phyloP scores from a whole-genome alignment of 352 stramenopile species.

The Peronospora farinosa region DNA sequence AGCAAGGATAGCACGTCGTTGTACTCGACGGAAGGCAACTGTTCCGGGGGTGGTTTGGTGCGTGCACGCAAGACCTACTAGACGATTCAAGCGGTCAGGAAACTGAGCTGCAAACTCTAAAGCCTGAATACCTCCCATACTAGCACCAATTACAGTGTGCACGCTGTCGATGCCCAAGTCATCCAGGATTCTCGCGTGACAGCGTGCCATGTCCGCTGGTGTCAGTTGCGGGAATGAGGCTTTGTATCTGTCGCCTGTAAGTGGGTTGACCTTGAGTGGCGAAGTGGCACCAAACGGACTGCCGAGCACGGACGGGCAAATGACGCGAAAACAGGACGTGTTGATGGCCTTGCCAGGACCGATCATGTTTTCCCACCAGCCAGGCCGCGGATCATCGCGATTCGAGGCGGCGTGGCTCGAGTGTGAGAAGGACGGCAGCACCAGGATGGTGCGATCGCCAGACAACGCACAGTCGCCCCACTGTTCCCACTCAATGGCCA shows the following conservation, averaged over 20 bases:
- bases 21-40: constrained; percentile 76
- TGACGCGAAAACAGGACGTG: constrained; percentile 85
- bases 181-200: constrained; percentile 73
- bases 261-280: constrained; percentile 49
- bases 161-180: constrained; percentile 67
- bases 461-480: constrained; percentile 71
- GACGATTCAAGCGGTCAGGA: constrained; percentile 56
- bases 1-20: constrained; percentile 74
- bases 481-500: constrained; percentile 72
- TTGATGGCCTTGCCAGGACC: constrained; percentile 82
- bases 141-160: constrained; percentile 80
- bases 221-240: constrained; percentile 80
- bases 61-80: constrained; percentile 79
- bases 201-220: constrained; percentile 73
- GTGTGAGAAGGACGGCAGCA: constrained; percentile 85
- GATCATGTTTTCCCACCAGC: constrained; percentile 88
- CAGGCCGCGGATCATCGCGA: constrained; percentile 64
- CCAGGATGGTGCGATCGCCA: constrained; percentile 67
- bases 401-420: constrained; percentile 79
- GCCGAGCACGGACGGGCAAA: constrained; percentile 76
- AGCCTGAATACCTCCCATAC: constrained; percentile 86
- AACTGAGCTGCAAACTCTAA: constrained; percentile 84
- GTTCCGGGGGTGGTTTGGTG: constrained; percentile 83
- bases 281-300: constrained; percentile 83
- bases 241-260: constrained; percentile 58